Percentiles rank a stretch among this genome's conserved stretches.
These are phyloP conservation scores for Dentipellis sp. DNA, from an alignment of 768 basidiomycete genomes.

Conservation along the genomic window DNA sequence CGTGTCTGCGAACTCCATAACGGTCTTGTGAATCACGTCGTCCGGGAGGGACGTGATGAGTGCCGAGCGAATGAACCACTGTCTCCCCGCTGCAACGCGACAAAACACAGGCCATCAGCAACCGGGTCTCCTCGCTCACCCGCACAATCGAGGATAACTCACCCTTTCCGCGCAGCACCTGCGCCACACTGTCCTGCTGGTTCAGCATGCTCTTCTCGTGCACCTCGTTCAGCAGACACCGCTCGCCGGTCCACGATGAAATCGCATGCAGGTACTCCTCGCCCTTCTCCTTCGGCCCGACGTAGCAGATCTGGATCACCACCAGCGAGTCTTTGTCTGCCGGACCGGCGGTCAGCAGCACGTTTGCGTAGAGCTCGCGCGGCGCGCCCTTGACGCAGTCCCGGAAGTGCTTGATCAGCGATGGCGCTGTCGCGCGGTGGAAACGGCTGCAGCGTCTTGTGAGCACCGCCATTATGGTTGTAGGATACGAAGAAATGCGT, in stretches of 20 bases:
- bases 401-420: slow-evolving; percentile 84
- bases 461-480: background rate
- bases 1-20: slow-evolving; percentile 69
- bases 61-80: slow-evolving; percentile 88
- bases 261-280: slow-evolving; percentile 77
- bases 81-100: slow-evolving; percentile 49
- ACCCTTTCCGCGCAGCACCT: slow-evolving; percentile 83
- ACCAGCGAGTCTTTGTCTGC: slow-evolving; percentile 76
- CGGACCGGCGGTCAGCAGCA: slow-evolving; percentile 85
- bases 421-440: slow-evolving; percentile 77
- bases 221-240: slow-evolving; percentile 82
- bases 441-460: slow-evolving; percentile 52
- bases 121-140: too few relatives aligned
- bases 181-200: slow-evolving; percentile 89
- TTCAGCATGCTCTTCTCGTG: slow-evolving; percentile 82
- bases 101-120: background rate
- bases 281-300: slow-evolving; percentile 66
- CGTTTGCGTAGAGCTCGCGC: slow-evolving; percentile 81
- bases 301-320: slow-evolving; percentile 87
- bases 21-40: slow-evolving; percentile 77
- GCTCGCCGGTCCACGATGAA: slow-evolving; percentile 83
- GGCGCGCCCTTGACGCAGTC: slow-evolving; percentile 89
- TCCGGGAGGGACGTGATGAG: slow-evolving; percentile 80
- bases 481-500: slow-evolving; percentile 21
- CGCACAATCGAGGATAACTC: slow-evolving; percentile 10